Percentiles rank a stretch among this genome's conserved stretches.
Conservation (phyloP, 371 early-diverging fungal genomes). For the Chytridium lagenaria region DNA sequence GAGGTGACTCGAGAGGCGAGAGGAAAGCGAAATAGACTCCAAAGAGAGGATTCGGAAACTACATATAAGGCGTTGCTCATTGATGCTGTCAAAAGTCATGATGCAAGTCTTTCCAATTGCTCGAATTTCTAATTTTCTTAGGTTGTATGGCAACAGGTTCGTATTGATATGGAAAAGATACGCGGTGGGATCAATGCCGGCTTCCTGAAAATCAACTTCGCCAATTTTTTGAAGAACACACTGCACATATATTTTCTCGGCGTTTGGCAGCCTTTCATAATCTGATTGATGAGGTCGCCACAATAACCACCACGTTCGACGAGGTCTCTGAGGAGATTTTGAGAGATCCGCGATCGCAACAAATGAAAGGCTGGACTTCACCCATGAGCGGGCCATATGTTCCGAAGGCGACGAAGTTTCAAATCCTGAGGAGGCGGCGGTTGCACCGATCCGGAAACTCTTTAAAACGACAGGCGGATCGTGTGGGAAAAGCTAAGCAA, state of each 20-base stretch:
- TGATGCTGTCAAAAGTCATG: constrained; percentile 45
- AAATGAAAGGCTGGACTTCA: constrained; percentile 26
- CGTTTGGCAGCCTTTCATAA: constrained; percentile 43
- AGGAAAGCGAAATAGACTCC: constrained; percentile 27
- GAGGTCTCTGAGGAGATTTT: constrained; percentile 28
- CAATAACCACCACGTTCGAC: constrained; percentile 37
- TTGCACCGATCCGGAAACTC: constrained; percentile 3
- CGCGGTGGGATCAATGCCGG: constrained; percentile 35
- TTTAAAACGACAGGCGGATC: constrained; percentile 36
- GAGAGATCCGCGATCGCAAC: constrained; percentile 38
- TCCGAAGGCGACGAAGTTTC: constrained; percentile 13
- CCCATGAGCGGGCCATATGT: constrained; percentile 15
- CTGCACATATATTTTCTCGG: constrained; percentile 34
- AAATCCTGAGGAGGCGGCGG: constrained; percentile 17
- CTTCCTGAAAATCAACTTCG: constrained; percentile 34
- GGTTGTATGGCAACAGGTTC: constrained; percentile 34
- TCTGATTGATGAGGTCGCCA: constrained; percentile 36
- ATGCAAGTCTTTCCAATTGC: background rate
- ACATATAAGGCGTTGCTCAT: constrained; percentile 46
- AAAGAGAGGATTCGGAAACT: constrained; percentile 40
- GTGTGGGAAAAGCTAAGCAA: constrained; percentile 30
- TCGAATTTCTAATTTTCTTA: background rate
- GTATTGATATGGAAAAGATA: constrained; percentile 37
- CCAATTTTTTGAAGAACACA: constrained; percentile 44
- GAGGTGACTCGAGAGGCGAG: constrained; percentile 36